phyloP scores from a whole-genome alignment of 441 rosid species.

The Corymbia calophylla region DNA sequence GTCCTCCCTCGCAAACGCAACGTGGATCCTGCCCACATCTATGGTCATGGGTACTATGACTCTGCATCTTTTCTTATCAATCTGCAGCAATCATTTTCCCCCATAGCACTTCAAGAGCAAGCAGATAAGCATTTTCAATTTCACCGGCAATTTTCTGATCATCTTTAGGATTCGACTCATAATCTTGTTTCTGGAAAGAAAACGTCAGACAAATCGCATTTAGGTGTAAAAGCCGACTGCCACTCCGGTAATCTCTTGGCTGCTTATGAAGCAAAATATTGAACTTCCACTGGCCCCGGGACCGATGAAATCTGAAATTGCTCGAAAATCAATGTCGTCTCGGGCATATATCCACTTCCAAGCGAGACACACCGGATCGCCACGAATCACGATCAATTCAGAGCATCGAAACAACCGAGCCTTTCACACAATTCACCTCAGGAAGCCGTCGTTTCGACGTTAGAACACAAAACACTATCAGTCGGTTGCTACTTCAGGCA shows the following conservation, averaged over 20 bases:
- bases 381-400: neutral
- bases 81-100: neutral
- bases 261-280: neutral
- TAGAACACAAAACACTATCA: neutral
- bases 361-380: neutral
- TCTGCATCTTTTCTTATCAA: neutral
- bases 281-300: neutral
- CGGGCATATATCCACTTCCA: neutral
- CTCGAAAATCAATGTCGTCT: neutral
- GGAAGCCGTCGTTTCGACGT: neutral
- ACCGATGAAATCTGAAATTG: neutral
- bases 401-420: neutral
- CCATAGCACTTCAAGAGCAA: neutral
- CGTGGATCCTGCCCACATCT: neutral
- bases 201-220: neutral
- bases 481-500: neutral
- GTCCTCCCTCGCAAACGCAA: neutral
- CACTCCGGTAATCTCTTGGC: neutral
- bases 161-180: neutral
- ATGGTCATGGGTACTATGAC: neutral
- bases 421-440: neutral
- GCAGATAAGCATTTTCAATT: neutral
- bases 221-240: neutral
- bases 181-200: neutral
- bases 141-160: neutral